These are phyloP conservation scores for Pseudopithomyces chartarum DNA, from an alignment of 2,329 filamentous ascomycete species.

Conservation along the genomic window DNA sequence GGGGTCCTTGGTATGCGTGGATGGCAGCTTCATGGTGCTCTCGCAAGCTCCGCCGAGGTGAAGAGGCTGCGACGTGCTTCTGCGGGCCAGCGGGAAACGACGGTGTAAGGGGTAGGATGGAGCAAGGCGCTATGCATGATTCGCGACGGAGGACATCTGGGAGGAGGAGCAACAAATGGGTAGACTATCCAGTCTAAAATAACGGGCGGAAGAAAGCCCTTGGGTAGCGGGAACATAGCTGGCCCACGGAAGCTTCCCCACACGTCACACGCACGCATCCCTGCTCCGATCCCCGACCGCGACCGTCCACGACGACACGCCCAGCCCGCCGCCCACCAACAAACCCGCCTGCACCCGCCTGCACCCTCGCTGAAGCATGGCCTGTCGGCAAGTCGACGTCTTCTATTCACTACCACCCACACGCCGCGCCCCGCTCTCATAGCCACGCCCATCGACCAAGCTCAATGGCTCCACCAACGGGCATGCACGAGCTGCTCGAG, in stretches of 20 bases:
- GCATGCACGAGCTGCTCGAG: slow-evolving; percentile 70
- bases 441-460: slow-evolving; percentile 8
- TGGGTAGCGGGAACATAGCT: too few species aligned
- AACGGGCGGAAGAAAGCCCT: neutral
- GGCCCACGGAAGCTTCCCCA: slow-evolving; percentile 12
- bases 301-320: slow-evolving; percentile 12
- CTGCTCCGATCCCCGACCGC: slow-evolving; percentile 16
- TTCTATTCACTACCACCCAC: neutral
- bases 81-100: slow-evolving; percentile 13
- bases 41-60: slow-evolving; percentile 9
- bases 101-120: neutral
- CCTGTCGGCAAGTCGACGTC: slow-evolving; percentile 19
- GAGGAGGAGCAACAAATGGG: neutral
- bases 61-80: slow-evolving; percentile 20
- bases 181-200: too few species aligned
- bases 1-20: neutral
- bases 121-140: slow-evolving; percentile 1
- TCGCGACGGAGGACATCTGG: neutral
- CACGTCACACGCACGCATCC: slow-evolving; percentile 30
- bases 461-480: slow-evolving; percentile 15
- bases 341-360: too few species aligned
- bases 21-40: slow-evolving; percentile 18
- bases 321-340: neutral
- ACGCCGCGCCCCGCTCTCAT: slow-evolving; percentile 8
- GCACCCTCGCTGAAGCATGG: slow-evolving; percentile 28